Evolutionary conservation across 345 rosid species (phyloP), one percentile per base, ranked within the genome.

Genomic region (Erysimum cheiranthoides): DNA sequence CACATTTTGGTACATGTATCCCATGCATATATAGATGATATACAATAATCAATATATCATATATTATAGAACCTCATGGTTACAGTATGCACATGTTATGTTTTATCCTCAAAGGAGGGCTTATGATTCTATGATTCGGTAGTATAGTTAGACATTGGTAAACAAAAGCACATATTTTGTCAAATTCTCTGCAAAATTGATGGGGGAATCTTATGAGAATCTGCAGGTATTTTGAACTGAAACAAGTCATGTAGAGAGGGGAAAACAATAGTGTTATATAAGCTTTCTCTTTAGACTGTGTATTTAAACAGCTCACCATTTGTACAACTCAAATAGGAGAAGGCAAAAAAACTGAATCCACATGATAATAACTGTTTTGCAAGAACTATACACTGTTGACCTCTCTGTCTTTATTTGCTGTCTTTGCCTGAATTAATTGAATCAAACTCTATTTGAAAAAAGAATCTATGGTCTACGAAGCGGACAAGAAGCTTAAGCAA

Each of bases 121-220:
- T 67, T 57, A 36, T 57, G 36, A 38, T 35, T 65, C 39, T 66
- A 60, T 74, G 39, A 66, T 58, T 66, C 73, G 66, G 67, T 47
- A 28, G 34, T 28, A 21, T 21, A 28, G 66, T 57, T 56, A 25
- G 30, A 40, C 43, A 45, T 30, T 18, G 79, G 39, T 67, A 34
- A 51, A 51, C 11, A 69, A 69, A 45, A 42, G 16, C 52, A 6
- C 8, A 39, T 43, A 16, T 14, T 69, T 69, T 61, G 64, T 52
- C 57, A 61, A 70, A 61, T 68, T 75, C 74, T 68, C 62, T 67
- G 79, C 73, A 50, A 75, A 38, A 31, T 10, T 75, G 53, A 39
- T 75, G 69, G 63, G 39, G 78, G 73, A 49, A 68, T 68, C 68
- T 68, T 60, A 39, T 68, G 70, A 53, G 40, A 69, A 76, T 68